phyloP scores from a whole-genome alignment of 768 basidiomycete genomes.

The Solioccasus polychromus region DNA sequence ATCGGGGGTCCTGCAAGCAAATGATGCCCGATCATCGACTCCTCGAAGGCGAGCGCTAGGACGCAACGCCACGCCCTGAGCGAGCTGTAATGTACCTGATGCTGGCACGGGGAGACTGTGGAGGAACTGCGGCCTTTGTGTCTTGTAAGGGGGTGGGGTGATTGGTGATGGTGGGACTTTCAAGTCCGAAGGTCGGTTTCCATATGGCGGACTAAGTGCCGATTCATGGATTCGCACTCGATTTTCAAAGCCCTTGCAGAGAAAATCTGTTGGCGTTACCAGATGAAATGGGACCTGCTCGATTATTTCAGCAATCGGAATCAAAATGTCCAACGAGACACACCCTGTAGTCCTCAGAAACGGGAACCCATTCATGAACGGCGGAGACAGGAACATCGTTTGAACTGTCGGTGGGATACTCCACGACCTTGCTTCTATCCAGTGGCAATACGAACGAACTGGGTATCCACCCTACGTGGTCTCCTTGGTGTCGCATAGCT shows the following conservation, averaged over 20 bases:
- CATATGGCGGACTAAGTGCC: conserved; percentile 6
- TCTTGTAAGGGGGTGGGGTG: conserved; percentile 17
- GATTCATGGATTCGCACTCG: conserved; percentile 3
- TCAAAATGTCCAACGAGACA: not conserved
- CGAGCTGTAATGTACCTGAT: not conserved
- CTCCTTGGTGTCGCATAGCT: conserved; percentile 54
- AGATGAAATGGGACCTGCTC: conserved; percentile 16
- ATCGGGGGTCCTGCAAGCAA: conserved; percentile 34
- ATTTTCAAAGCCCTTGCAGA: conserved; percentile 5
- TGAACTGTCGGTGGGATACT: conserved; percentile 38
- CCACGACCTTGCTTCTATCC: conserved; percentile 28
- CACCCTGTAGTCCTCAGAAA: conserved; percentile 19
- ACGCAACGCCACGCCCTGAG: not conserved
- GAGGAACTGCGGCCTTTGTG: not conserved
- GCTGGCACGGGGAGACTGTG: not conserved
- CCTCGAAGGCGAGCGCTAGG: conserved; percentile 38
- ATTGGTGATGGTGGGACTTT: conserved; percentile 32
- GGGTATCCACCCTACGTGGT: conserved; percentile 72
- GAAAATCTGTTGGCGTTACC: conserved; percentile 19
- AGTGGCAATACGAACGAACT: conserved; percentile 63
- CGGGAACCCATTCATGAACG: conserved; percentile 20
- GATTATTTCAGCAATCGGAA: conserved; percentile 9
- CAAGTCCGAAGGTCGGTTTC: conserved; percentile 4
- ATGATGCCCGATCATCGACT: conserved; percentile 37
- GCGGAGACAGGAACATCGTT: conserved; percentile 11